Percentiles rank a stretch among this genome's conserved stretches.
Conservation (phyloP, 495 filamentous ascomycete species). For the Penicillium mononematosum region DNA sequence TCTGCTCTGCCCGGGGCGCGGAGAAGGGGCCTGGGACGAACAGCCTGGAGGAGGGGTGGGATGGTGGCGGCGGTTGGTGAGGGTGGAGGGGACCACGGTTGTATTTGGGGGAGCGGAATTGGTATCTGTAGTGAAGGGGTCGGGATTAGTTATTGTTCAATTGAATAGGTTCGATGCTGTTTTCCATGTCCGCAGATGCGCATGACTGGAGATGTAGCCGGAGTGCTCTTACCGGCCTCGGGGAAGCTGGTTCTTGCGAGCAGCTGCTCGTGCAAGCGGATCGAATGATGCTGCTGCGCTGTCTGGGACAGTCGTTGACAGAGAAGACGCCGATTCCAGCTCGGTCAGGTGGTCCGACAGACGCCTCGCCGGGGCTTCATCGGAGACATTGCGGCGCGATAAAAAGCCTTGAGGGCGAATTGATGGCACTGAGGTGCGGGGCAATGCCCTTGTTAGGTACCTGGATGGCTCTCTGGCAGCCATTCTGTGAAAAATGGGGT, state of each 20-base stretch:
- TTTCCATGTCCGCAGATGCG: slow-evolving; percentile 3
- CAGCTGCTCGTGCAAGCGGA: slow-evolving; percentile 52
- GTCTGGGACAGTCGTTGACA: slow-evolving; percentile 27
- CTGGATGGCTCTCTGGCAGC: slow-evolving; percentile 45
- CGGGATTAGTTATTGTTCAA: slow-evolving; percentile 18
- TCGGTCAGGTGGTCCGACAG: slow-evolving; percentile 36
- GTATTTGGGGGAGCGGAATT: slow-evolving; percentile 89
- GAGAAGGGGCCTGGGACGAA: slow-evolving; percentile 95
- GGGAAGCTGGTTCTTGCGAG: slow-evolving; percentile 57
- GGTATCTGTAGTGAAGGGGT: slow-evolving; percentile 60
- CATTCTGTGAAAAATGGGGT: slow-evolving; percentile 33
- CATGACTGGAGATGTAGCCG: slow-evolving; percentile 6
- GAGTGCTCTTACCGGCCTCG: slow-evolving; percentile 57
- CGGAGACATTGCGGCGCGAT: slow-evolving; percentile 50
- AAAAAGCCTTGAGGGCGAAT: slow-evolving; percentile 35
- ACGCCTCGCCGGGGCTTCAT: slow-evolving; percentile 37
- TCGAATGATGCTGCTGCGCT: slow-evolving; percentile 50
- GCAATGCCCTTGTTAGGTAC: slow-evolving; percentile 44
- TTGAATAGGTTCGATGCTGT: slow-evolving; percentile 1
- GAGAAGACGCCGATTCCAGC: slow-evolving; percentile 40
- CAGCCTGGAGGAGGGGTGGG: slow-evolving; percentile 80
- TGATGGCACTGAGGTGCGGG: slow-evolving; percentile 37
- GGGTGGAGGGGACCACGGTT: slow-evolving; percentile 92
- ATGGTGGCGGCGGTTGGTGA: slow-evolving; percentile 78
- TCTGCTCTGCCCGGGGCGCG: slow-evolving; percentile 83